Evolutionary conservation across 495 filamentous ascomycete species (phyloP), one percentile per base, ranked within the genome.

Genomic region (Hapsidospora chrysogenum): DNA sequence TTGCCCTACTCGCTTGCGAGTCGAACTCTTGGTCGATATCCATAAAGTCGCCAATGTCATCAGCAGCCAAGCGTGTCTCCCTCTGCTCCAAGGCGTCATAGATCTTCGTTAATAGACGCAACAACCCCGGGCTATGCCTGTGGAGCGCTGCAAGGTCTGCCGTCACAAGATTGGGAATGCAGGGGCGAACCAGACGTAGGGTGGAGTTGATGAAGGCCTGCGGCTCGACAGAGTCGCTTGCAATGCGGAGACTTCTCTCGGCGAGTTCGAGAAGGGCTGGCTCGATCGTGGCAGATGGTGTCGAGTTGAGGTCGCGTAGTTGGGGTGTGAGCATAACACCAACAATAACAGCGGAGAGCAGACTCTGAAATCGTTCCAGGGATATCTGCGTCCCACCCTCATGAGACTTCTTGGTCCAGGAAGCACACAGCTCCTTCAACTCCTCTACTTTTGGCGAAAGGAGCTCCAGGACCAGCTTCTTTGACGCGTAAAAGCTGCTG

Each of bases 21-120:
- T 72, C 67, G 18, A 85, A 74, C 10, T 66, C 69, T 34, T 78
- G 72, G 42, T 93, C 85, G 16, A 92, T 48, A 38, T 93, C 85
- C 80, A 92, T 85, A 10, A 57, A 42, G 44, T 86, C 76, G 22
- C 57, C 53, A 9, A 48, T 39, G 1, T 52, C 41, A 3, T 41
- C 35, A 11, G 48, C 49, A 4, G 44, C 43, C 25, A 49, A 49
- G 18, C 41, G 46, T 4, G 35, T 31, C 5, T 36, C 29, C 26
- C 45, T 60, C 14, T 56, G 56, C 22, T 70, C 65, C 17, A 82
- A 54, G 2, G 57, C 43, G 18, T 45, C 33, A 2, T 61, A 64
- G 4, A 70, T 25, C 29, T 57, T 56, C 15, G 49, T 45, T 17
- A 66, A 50, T 7, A 66, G 39, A 21, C 37, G 49, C 19, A 61